phyloP scores from a whole-genome alignment of 164 flowering plant genomes.

The Cinnamomum micranthum region DNA sequence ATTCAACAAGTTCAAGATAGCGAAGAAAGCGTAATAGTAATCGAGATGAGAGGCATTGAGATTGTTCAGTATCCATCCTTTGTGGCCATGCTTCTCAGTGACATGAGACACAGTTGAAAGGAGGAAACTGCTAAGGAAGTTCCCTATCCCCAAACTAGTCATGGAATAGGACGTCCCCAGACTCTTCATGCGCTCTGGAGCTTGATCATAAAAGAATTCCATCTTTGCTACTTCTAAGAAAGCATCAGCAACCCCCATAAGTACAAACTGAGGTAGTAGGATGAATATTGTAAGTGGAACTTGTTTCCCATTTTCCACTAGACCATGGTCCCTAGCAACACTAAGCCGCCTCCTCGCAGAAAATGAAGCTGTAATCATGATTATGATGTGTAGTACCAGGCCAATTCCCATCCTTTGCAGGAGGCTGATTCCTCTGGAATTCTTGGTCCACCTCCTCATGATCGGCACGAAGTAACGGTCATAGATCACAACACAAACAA shows the following conservation, averaged over 20 bases:
- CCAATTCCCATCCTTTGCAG: slow-evolving; percentile 66
- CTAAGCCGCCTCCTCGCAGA: slow-evolving; percentile 40
- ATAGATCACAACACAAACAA: slow-evolving; percentile 34
- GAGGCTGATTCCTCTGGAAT: slow-evolving; percentile 52
- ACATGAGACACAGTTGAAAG: slow-evolving; percentile 12
- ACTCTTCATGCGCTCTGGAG: slow-evolving; percentile 28
- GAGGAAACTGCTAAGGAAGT: slow-evolving; percentile 23
- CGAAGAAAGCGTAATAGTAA: slow-evolving; percentile 38
- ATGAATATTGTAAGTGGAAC: slow-evolving; percentile 24
- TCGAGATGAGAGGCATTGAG: slow-evolving; percentile 29
- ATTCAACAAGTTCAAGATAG: slow-evolving; percentile 42
- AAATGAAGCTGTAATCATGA: slow-evolving; percentile 47
- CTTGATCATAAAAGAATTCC: slow-evolving; percentile 29
- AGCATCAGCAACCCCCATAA: slow-evolving; percentile 23
- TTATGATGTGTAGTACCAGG: slow-evolving; percentile 33
- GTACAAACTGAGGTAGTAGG: slow-evolving; percentile 21
- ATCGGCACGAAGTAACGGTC: slow-evolving; percentile 45
- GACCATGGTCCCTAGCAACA: slow-evolving; percentile 12
- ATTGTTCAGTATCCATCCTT: slow-evolving; percentile 24
- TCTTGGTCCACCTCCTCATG: slow-evolving; percentile 32
- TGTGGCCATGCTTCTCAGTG: slow-evolving; percentile 15
- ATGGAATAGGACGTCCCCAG: slow-evolving; percentile 22
- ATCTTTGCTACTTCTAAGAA: slow-evolving; percentile 22
- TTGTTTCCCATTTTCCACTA: neutral
- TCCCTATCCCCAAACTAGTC: slow-evolving; percentile 22